Conservation (phyloP, 176 grass and related monocot genomes). For the Stipa capillata region DNA sequence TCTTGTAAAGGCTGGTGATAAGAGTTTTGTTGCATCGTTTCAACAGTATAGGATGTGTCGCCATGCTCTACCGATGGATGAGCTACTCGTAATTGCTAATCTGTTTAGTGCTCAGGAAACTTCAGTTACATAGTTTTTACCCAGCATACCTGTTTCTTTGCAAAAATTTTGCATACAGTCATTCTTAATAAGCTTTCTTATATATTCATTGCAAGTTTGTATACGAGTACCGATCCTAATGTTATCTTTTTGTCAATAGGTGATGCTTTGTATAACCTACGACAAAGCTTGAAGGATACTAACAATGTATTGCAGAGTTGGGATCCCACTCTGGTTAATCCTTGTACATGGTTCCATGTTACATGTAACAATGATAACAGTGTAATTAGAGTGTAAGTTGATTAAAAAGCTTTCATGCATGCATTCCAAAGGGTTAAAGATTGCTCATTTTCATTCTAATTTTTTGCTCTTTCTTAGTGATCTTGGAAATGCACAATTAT, state of each 20-base stretch:
- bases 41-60: neutral
- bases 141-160: neutral
- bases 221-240: neutral
- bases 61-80: neutral
- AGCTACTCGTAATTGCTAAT: neutral
- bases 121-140: neutral
- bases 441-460: neutral
- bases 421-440: neutral
- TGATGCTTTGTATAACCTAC: slow-evolving; percentile 62
- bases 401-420: neutral
- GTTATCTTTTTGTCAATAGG: slow-evolving; percentile 21
- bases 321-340: slow-evolving; percentile 68
- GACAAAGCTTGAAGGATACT: slow-evolving; percentile 50
- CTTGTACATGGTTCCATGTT: slow-evolving; percentile 83
- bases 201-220: neutral
- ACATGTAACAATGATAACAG: slow-evolving; percentile 62
- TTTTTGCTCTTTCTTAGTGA: slow-evolving; percentile 38
- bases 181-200: neutral
- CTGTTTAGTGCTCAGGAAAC: neutral
- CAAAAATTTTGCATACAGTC: neutral
- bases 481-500: slow-evolving; percentile 70
- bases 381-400: slow-evolving; percentile 73
- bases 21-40: neutral
- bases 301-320: slow-evolving; percentile 67
- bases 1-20: neutral